phyloP scores from a whole-genome alignment of 495 filamentous ascomycete species.

The Podospora pseudopauciseta region DNA sequence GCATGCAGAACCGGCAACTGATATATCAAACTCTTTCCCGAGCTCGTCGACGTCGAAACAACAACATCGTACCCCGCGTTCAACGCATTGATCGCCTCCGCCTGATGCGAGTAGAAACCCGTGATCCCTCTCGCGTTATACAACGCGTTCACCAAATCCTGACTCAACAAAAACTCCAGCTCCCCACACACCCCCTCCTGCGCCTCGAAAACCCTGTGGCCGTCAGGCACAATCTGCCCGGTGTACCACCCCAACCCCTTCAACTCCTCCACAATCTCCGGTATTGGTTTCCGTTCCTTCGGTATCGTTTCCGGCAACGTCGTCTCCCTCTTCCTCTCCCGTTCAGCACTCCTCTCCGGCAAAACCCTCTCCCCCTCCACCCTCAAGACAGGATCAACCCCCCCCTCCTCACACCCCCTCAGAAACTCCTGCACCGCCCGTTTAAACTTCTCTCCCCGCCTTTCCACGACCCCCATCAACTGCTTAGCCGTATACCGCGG shows the following conservation, averaged over 20 bases:
- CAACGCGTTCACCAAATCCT: slow-evolving; percentile 87
- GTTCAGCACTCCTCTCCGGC: slow-evolving; percentile 34
- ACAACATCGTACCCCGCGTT: slow-evolving; percentile 84
- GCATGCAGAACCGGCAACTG: slow-evolving; percentile 90
- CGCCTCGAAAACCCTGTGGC: slow-evolving; percentile 87
- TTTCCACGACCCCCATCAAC: slow-evolving; percentile 86
- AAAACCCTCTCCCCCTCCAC: slow-evolving; percentile 51
- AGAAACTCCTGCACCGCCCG: slow-evolving; percentile 76
- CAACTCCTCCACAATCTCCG: slow-evolving; percentile 82
- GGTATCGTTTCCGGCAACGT: slow-evolving; percentile 68
- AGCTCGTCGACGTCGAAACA: slow-evolving; percentile 90
- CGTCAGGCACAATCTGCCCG: slow-evolving; percentile 89
- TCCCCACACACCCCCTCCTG: slow-evolving; percentile 81
- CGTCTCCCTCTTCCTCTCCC: slow-evolving; percentile 22
- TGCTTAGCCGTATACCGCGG: slow-evolving; percentile 90
- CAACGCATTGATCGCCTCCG: slow-evolving; percentile 89
- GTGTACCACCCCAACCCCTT: slow-evolving; percentile 82
- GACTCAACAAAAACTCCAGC: slow-evolving; percentile 79
- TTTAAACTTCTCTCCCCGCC: slow-evolving; percentile 80
- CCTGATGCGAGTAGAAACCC: slow-evolving; percentile 88
- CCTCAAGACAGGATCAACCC: slow-evolving; percentile 62
- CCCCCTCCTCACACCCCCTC: slow-evolving; percentile 62
- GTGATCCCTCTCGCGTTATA: slow-evolving; percentile 87
- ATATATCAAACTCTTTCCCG: slow-evolving; percentile 95
- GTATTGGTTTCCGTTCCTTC: slow-evolving; percentile 72